Evolutionary conservation across 2,329 filamentous ascomycete genomes (phyloP), one percentile per base, ranked within the genome.

Genomic region (Fusarium austroafricanum): DNA sequence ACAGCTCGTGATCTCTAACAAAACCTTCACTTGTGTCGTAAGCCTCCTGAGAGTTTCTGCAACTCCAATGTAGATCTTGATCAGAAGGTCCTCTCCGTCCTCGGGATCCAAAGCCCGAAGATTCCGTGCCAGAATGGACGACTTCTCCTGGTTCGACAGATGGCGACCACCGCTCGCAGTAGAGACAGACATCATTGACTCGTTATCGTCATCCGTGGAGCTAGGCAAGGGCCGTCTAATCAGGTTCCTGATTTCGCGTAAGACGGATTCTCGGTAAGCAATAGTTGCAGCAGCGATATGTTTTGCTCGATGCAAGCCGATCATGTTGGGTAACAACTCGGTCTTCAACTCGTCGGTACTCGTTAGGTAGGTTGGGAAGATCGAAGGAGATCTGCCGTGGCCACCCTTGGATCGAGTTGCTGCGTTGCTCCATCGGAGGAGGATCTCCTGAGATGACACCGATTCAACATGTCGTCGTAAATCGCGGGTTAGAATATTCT

Each of bases 1-100:
- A 14, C 88, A 90, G 76, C 94, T 97, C 1, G 94, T 96, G 20
- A 97, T 92, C 78, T 99, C 96, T 11, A 99, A 84, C n/a, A 99
- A 81, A 11, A 98, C 90, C 78, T 99, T 99, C 55, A 96, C 92
- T 76, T 98, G 95, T 1, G 93, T 94, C 18, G 93, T 93, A 10
- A 97, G 82, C 73, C 96, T 87, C 57, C 96, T 86, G 46, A 99
- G 78, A 5, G 92, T 92, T 80, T 99, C 96, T 6, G 95, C 91
- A 10, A 97, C 90, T 33, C 92, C 89, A 18, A 94, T 91, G 75
- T 98, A 99, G 17, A 97, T 91, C 58, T 89, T 92, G 29, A 89
- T 83, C 15, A 98, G 86, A 71, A 98, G 87, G 9, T 90, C 87
- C 78, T 98, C 95, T 1, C 94, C 93, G 78, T 97, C 94, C 57